Evolutionary conservation across 768 basidiomycete species (phyloP).

Genomic region (Pisolithus marmoratus): DNA sequence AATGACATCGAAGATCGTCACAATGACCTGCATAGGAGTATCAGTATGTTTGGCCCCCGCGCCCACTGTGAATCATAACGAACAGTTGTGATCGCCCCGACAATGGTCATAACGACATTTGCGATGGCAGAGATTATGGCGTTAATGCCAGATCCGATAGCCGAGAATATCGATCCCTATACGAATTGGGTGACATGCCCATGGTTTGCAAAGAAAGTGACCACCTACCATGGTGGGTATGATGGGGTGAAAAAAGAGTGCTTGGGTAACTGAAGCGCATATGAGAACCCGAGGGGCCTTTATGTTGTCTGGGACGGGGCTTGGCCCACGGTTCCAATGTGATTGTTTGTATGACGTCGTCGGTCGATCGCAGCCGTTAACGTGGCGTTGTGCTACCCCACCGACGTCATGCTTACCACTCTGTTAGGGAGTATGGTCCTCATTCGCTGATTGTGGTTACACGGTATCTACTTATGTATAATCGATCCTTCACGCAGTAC

Average conservation of each 20-base stretch:
- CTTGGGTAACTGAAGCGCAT: no score
- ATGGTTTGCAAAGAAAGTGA: not conserved
- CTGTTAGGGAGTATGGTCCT: not conserved
- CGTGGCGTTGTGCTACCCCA: not conserved
- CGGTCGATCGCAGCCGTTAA: not conserved
- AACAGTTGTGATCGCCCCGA: conserved; percentile 54
- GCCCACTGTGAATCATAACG: conserved; percentile 13
- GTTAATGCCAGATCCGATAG: conserved; percentile 57
- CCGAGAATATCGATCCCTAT: conserved; percentile 61
- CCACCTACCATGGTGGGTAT: not conserved
- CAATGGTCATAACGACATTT: conserved; percentile 52
- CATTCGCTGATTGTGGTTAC: not conserved
- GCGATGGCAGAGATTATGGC: conserved; percentile 59
- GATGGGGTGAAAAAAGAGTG: not conserved
- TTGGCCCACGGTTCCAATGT: not conserved
- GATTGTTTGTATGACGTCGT: not conserved
- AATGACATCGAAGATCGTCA: not conserved
- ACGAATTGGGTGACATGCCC: not conserved
- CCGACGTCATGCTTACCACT: not conserved
- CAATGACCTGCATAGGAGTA: not conserved
- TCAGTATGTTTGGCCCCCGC: not conserved
- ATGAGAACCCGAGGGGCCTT: not conserved
- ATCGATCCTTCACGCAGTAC: not conserved
- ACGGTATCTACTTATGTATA: not conserved
- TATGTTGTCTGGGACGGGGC: not conserved